Evolutionary conservation across 805 yeast species (phyloP).

Genomic region (Saccharomycopsis sp.): DNA sequence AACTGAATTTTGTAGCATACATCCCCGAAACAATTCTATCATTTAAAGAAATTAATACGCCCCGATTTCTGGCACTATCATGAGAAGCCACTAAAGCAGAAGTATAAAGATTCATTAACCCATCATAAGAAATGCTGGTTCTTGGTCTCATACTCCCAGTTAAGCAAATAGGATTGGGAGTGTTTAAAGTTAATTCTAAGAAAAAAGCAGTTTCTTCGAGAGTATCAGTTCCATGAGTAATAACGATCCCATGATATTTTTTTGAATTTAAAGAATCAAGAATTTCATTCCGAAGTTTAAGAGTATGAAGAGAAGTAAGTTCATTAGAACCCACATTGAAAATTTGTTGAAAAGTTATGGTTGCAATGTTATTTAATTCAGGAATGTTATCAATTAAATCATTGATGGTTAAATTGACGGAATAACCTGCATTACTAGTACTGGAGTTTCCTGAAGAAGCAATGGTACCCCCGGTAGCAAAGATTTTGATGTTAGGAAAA

Average conservation of each 20-base stretch:
- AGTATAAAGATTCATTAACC: slow-evolving; percentile 63
- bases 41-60: slow-evolving; percentile 53
- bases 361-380: slow-evolving; percentile 13
- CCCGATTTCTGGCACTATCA: slow-evolving; percentile 41
- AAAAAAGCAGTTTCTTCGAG: slow-evolving; percentile 43
- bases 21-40: slow-evolving; percentile 63
- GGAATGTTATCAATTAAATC: slow-evolving; percentile 16
- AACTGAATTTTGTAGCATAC: slow-evolving; percentile 60
- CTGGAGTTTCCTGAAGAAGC: slow-evolving; percentile 16
- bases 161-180: slow-evolving; percentile 47
- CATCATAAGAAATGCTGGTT: slow-evolving; percentile 60
- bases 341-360: slow-evolving; percentile 15
- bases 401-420: slow-evolving; percentile 15
- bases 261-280: neutral
- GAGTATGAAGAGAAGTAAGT: slow-evolving; percentile 12
- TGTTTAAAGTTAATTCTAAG: slow-evolving; percentile 31
- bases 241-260: slow-evolving; percentile 35
- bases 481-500: slow-evolving; percentile 16
- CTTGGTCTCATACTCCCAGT: slow-evolving; percentile 73
- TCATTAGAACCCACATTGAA: slow-evolving; percentile 18
- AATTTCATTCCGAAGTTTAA: slow-evolving; percentile 15
- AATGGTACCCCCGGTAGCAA: slow-evolving; percentile 19
- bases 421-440: slow-evolving; percentile 16
- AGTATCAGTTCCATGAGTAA: slow-evolving; percentile 40
- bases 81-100: slow-evolving; percentile 55